Evolutionary conservation across 192 early-diverging fungal genomes (phyloP).

Genomic region (Diversispora eburnea): DNA sequence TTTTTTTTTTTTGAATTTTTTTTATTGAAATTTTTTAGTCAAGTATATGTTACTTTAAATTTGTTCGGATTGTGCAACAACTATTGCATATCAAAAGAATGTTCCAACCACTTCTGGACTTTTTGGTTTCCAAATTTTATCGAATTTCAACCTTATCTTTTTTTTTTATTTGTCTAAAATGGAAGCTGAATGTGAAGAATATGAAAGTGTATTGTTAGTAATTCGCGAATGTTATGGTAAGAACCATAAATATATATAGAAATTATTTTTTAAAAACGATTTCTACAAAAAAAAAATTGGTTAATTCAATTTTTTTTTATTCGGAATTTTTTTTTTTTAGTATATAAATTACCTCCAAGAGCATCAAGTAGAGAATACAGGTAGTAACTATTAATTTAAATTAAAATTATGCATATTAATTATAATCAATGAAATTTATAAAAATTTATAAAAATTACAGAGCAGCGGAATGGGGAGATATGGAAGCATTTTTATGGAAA

Average conservation of each 20-base stretch:
- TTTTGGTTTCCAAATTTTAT: too few relatives aligned
- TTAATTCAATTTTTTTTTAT: neutral
- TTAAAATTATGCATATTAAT: neutral
- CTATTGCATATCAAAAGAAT: too few relatives aligned
- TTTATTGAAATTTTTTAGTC: too few relatives aligned
- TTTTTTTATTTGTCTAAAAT: too few relatives aligned
- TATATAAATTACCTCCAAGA: conserved; percentile 70
- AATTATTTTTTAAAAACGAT: neutral
- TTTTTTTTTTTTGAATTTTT: too few relatives aligned
- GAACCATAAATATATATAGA: neutral
- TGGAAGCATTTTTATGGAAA: conserved; percentile 71
- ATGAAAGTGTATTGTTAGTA: conserved; percentile 76
- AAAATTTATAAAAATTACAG: conserved; percentile 33
- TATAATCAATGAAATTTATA: neutral
- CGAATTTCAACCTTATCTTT: too few relatives aligned
- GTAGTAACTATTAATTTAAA: conserved; percentile 29
- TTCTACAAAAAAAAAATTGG: neutral
- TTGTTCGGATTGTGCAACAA: too few relatives aligned
- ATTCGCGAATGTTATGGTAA: conserved; percentile 73
- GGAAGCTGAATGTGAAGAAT: conserved; percentile 42
- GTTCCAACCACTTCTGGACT: too few relatives aligned
- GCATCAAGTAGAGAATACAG: conserved; percentile 61
- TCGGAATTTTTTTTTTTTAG: conserved; percentile 25
- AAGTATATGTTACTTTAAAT: too few relatives aligned
- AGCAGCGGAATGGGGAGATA: conserved; percentile 78